These are phyloP conservation scores for Aegilops umbellulata DNA, from an alignment of 176 grass and related monocot genomes.

Conservation along the genomic window DNA sequence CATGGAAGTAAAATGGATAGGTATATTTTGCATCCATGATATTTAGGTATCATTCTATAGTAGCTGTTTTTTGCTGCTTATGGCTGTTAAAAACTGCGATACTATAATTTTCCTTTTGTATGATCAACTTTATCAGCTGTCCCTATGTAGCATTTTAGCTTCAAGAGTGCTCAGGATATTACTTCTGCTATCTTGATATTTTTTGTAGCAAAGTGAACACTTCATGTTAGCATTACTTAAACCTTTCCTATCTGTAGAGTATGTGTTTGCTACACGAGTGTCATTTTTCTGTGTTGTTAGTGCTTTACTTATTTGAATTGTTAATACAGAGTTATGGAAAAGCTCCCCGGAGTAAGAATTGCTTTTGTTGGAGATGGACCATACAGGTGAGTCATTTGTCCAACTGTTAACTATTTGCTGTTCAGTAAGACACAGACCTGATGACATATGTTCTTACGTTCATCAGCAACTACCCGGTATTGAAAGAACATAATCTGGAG, in stretches of 20 bases:
- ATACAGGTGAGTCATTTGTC: constrained; percentile 59
- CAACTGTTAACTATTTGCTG: not conserved
- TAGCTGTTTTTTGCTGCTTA: constrained; percentile 8
- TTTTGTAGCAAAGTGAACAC: not conserved
- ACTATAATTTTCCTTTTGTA: not conserved
- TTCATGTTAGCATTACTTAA: not conserved
- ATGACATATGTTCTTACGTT: not conserved
- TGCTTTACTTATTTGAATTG: constrained; percentile 30
- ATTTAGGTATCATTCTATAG: constrained; percentile 13
- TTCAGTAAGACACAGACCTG: not conserved
- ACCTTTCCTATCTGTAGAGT: not conserved
- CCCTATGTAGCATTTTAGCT: constrained; percentile 9
- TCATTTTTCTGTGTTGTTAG: constrained; percentile 1
- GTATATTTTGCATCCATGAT: constrained; percentile 10
- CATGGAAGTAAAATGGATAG: not conserved
- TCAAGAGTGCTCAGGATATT: not conserved
- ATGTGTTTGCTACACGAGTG: constrained; percentile 8
- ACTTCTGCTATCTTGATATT: not conserved
- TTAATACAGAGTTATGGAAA: constrained; percentile 86
- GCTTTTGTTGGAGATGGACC: constrained; percentile 93
- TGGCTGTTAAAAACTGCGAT: not conserved
- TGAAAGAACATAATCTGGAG: not conserved
- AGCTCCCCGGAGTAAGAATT: constrained; percentile 81
- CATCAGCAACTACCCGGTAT: constrained; percentile 15
- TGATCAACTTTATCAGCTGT: constrained; percentile 19